phyloP scores from a whole-genome alignment of 208 protist species.

The Trichomonas tenax region DNA sequence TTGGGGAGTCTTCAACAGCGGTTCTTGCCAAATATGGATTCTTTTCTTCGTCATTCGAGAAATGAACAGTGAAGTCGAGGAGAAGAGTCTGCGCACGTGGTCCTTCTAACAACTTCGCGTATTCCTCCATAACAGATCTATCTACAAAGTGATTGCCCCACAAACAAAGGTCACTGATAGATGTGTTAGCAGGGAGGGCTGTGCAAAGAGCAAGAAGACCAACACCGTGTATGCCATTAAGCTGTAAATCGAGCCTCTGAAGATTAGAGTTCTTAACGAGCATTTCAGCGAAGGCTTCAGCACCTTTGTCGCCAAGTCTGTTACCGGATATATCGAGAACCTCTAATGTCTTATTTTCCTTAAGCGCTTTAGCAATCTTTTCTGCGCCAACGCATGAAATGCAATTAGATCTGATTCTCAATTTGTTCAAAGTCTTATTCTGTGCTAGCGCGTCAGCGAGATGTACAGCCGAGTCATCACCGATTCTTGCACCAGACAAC shows the following conservation, averaged over 20 bases:
- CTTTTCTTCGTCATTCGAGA: neutral
- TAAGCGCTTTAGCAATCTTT: neutral
- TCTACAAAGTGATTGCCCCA: neutral
- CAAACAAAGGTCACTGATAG: slow-evolving; percentile 11
- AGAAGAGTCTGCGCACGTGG: neutral
- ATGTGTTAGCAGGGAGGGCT: neutral
- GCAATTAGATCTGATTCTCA: neutral
- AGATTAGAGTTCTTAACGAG: neutral
- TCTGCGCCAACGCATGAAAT: neutral
- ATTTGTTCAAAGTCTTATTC: neutral
- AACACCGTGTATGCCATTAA: neutral
- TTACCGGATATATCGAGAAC: neutral
- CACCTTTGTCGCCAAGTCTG: neutral
- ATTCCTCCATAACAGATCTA: neutral
- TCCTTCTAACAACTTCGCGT: neutral
- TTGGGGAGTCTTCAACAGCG: neutral
- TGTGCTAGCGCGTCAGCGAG: neutral
- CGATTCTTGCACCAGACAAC: neutral
- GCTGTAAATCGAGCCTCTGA: neutral
- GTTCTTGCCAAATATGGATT: neutral
- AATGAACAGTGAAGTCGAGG: neutral
- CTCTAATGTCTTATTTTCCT: neutral
- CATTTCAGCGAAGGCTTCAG: slow-evolving; percentile 7
- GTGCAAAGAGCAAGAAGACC: neutral
- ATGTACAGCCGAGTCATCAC: neutral